Evolutionary conservation across 495 filamentous ascomycete genomes (phyloP).

Genomic region (Penicillium riverlandense): DNA sequence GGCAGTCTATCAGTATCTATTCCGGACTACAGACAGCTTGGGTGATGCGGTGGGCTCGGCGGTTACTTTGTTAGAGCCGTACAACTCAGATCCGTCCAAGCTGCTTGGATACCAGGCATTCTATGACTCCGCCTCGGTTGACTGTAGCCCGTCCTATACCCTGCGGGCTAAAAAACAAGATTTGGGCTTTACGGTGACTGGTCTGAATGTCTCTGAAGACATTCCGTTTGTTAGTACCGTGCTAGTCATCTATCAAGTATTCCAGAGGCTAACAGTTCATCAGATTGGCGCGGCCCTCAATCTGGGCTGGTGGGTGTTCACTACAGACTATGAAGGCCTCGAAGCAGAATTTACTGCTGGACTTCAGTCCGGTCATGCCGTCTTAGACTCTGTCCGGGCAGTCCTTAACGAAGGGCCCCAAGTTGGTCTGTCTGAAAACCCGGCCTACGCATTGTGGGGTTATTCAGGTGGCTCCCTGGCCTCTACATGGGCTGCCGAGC

Average conservation of each 20-base stretch:
- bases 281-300: conserved; percentile 13
- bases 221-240: conserved; percentile 4
- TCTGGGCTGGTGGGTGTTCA: conserved; percentile 14
- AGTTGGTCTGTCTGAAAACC: conserved; percentile 1
- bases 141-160: conserved; percentile 15
- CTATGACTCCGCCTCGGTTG: conserved; percentile 9
- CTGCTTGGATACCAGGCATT: conserved; percentile 11
- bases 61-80: conserved; percentile 14
- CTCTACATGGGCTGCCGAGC: conserved; percentile 38
- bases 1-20: conserved; percentile 12
- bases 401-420: neutral
- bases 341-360: conserved; percentile 11
- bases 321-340: conserved; percentile 18
- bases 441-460: conserved; percentile 36
- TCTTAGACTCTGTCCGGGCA: conserved; percentile 14
- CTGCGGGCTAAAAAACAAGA: conserved; percentile 1
- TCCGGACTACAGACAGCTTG: conserved; percentile 14
- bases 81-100: conserved; percentile 11
- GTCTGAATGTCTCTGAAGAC: conserved; percentile 4
- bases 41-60: conserved; percentile 10
- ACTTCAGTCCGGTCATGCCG: conserved; percentile 8
- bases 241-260: neutral
- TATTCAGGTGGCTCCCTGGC: conserved; percentile 46
- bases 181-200: neutral
- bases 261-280: neutral